Base-by-base conservation (phyloP, 2,329 filamentous ascomycete species). In the Exophiala aquamarina region DNA sequence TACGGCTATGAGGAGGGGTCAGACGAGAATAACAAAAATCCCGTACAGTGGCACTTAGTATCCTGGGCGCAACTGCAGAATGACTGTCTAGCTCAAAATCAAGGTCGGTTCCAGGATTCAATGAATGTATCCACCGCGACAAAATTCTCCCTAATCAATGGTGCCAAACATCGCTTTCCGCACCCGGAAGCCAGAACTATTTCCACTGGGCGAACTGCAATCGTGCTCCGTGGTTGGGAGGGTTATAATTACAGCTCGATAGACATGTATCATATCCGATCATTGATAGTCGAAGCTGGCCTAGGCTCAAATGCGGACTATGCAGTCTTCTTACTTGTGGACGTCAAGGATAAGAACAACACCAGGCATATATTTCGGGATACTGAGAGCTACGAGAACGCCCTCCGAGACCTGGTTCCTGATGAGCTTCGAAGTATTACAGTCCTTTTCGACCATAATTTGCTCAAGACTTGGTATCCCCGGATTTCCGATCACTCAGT, bases 221-320 rank as follows among this genome's bases (percentile, higher is more conserved):
- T 95, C 10, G 76, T 95, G 0, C 80, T 94, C 40, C 83, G 89
- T 19, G 89, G 87, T 4, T 94, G 91, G 75, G 80, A 79, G 47
- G 85, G 87, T 54, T 93, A 87, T 68, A 70, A 82, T 41, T 95
- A 91, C 73, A 89, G 87, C 3, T 75, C 82, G 3, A 83, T 92
- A 61, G 82, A 87, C 35, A 75, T 93, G 21, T 73, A 94, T 61
- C 90, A 90, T 67, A 78, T 95, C 59, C 86, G 89, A 13, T 84
- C 89, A 29, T 71, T 95, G 60, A 81, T 95, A 32, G 82, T 84
- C 3, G 89, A 95, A 67, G 74, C 94, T 4, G 81, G 84, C 4
- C 71, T 95, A 38, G 76, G 81, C 43, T 90, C 87, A 0, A 87
- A 88, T 28, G 87, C 86, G 36, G 88, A 94, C 64, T 94, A 92